Evolutionary conservation across 805 yeast species (phyloP), one percentile per base, ranked within the genome.

Genomic region (Sugiyamaella americana): DNA sequence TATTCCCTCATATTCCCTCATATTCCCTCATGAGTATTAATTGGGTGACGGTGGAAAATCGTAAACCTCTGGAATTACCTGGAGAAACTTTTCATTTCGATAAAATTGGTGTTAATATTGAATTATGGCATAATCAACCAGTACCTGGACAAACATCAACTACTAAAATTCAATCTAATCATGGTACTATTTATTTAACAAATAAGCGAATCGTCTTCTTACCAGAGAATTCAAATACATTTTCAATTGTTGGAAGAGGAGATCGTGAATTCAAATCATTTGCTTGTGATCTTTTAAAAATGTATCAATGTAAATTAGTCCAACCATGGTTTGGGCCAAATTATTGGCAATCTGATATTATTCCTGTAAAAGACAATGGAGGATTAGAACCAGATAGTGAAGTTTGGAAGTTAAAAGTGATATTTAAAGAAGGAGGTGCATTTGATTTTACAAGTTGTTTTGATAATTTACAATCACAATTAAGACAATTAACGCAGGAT

Each of bases 241-340:
- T 58, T 49, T 41, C 37, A 4, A 61, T 61, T 2, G 44, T 36
- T 5, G 55, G 57, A 45, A 52, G 52, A 32, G 65, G 66, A 21
- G 66, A 62, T 34, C 49, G 60, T 13, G 47, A 49, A 23, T 63
- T 65, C 41, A 42, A 43, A 23, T 37, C 48, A 2, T 21, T 58
- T 4, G 39, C 43, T 5, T 49, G 62, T n/a, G 59, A 61, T 2
- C 40, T 64, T 16, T 38, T 44, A 11, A 38, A 49, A 6, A 43
- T 61, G 23, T 51, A 46, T 23, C 52, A 53, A 20, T 47, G 54
- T 21, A 38, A 45, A 26, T 41, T 64, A 16, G 50, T 53, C 6
- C 64, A 62, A 55, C 69, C 69, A 5, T 65, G 66, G 66, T 53
- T 65, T 21, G 69, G 69, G 2, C 68, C 69, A 17, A 59, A 65